Percentiles rank a stretch among this genome's conserved stretches.
Evolutionary conservation across 202 grass and related monocot species (phyloP).

Genomic region (Panicum virgatum): DNA sequence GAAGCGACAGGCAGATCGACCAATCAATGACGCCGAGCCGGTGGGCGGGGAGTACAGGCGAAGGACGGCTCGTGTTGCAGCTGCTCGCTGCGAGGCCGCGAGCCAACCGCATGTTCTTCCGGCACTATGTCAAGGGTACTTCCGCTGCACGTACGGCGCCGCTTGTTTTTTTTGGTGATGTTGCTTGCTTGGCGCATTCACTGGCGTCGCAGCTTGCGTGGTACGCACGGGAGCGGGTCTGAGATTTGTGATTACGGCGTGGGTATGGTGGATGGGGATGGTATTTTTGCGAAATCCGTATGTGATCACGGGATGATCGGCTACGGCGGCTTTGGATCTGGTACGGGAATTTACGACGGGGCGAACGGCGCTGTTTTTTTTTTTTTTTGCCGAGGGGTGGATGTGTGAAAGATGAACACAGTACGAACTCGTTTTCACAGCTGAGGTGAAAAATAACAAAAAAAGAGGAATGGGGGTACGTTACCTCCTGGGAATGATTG

Average conservation of each 20-base stretch:
- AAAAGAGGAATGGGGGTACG: too few species aligned
- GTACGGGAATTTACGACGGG: not conserved
- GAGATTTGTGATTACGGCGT: not conserved
- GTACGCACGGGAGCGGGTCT: slow-evolving; percentile 1
- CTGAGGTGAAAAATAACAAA: too few species aligned
- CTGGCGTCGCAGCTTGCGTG: not conserved
- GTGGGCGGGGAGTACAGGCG: not conserved
- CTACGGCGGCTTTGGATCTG: not conserved
- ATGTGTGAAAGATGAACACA: too few species aligned
- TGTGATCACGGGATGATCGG: not conserved
- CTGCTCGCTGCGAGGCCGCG: not conserved
- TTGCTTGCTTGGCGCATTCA: not conserved
- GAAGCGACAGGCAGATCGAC: slow-evolving; percentile 9
- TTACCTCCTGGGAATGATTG: too few species aligned
- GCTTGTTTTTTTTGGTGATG: not conserved
- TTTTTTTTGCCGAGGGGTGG: too few species aligned
- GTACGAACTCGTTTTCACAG: too few species aligned
- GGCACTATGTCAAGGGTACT: slow-evolving; percentile 2
- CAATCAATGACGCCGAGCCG: not conserved
- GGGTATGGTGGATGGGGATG: too few species aligned
- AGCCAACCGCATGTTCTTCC: not conserved
- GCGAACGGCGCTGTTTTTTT: not conserved
- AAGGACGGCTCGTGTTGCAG: slow-evolving; percentile 7
- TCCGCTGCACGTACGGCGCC: not conserved
- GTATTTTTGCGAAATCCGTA: not conserved